Conservation (phyloP, 108 stramenopile species). For the Skeletonema tropicum region DNA sequence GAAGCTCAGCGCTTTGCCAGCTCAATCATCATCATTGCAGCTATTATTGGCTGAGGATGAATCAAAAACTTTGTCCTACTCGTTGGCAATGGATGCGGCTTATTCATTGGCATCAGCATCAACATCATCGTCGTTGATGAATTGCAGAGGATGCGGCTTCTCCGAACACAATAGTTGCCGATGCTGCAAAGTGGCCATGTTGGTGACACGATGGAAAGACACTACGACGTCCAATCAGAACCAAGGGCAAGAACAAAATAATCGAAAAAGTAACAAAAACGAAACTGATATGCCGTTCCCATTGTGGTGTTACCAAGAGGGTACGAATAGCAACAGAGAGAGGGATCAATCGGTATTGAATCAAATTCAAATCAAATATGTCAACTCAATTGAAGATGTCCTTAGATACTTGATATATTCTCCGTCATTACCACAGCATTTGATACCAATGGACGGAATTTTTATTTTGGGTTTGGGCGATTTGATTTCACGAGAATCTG, state of each 20-base stretch:
- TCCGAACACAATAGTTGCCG: conserved; percentile 10
- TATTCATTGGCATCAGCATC: conserved; percentile 15
- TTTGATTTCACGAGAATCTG: conserved; percentile 9
- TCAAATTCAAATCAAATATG: conserved; percentile 39
- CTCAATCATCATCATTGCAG: not conserved
- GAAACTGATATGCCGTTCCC: not conserved
- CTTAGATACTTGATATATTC: conserved; percentile 31
- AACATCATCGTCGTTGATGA: conserved; percentile 1
- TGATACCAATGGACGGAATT: conserved; percentile 30
- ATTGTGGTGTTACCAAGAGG: conserved; percentile 5
- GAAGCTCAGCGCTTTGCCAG: not conserved
- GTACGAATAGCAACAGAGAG: not conserved
- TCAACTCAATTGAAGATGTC: conserved; percentile 27
- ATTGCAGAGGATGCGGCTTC: conserved; percentile 10
- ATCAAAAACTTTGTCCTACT: conserved; percentile 16
- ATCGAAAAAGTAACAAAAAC: not conserved
- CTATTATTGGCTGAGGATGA: conserved; percentile 3
- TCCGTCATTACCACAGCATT: conserved; percentile 29
- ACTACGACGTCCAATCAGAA: not conserved
- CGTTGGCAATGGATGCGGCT: conserved; percentile 42
- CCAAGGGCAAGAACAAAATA: conserved; percentile 4
- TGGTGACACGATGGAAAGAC: conserved; percentile 10
- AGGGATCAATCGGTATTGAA: conserved; percentile 18
- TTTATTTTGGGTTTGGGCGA: conserved; percentile 25
- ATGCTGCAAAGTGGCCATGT: conserved; percentile 41